phyloP scores from a whole-genome alignment of 345 rosid genomes.

The Excoecaria cochinchinensis region DNA sequence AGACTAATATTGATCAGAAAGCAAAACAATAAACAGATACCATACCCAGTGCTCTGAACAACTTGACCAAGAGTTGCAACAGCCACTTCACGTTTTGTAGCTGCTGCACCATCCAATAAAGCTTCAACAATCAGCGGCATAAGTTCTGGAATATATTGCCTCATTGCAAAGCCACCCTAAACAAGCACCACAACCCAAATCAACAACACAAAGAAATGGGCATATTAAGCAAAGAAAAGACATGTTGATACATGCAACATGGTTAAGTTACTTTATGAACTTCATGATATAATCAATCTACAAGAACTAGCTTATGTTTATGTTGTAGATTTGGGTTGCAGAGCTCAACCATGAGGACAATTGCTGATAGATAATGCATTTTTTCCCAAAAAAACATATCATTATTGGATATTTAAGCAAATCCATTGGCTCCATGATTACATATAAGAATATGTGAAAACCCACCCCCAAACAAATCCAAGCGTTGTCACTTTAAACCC shows the following conservation, averaged over 20 bases:
- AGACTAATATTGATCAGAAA: background rate
- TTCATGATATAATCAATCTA: background rate
- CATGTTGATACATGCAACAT: background rate
- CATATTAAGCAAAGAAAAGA: background rate
- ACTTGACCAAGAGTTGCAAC: conserved; percentile 98
- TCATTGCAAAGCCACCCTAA: conserved; percentile 97
- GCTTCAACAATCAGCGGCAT: conserved; percentile 99
- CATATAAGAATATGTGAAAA: background rate
- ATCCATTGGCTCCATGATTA: background rate
- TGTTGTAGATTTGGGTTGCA: background rate
- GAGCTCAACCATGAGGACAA: background rate
- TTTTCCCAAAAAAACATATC: background rate
- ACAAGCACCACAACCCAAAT: conserved; percentile 25
- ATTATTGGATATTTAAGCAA: background rate
- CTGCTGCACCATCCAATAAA: conserved; percentile 95
- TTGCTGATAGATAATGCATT: background rate
- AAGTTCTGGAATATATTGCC: conserved; percentile 83
- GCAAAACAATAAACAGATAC: conserved; percentile 4
- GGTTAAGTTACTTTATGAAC: background rate
- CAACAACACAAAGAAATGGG: background rate
- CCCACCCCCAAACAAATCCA: background rate
- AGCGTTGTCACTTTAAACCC: background rate
- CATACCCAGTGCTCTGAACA: conserved; percentile 97
- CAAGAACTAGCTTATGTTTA: background rate
- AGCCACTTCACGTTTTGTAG: conserved; percentile 92